phyloP scores from a whole-genome alignment of 345 rosid species.

The Boechera retrofracta region DNA sequence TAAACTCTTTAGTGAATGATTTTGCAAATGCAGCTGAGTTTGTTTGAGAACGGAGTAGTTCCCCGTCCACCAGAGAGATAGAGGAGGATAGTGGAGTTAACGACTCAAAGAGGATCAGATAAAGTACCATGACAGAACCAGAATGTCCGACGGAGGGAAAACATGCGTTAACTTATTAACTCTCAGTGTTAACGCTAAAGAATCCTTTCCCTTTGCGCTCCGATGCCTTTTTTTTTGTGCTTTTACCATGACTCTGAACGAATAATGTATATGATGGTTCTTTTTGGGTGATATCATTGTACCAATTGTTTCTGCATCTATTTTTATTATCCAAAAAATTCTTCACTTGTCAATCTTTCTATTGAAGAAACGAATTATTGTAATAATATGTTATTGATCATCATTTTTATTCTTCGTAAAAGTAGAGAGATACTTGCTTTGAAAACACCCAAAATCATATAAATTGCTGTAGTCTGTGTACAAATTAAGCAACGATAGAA shows the following conservation, averaged over 20 bases:
- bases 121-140: conserved; percentile 64
- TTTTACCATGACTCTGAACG: no score
- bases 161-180: conserved; percentile 38
- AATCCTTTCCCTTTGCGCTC: no score
- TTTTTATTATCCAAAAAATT: neutral
- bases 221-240: no score
- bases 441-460: conserved; percentile 25
- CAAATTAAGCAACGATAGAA: conserved; percentile 8
- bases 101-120: conserved; percentile 81
- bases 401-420: neutral
- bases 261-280: no score
- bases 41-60: conserved; percentile 87
- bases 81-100: conserved; percentile 76
- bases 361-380: neutral
- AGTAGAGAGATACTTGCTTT: neutral
- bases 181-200: no score
- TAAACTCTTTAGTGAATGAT: conserved; percentile 1
- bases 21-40: conserved; percentile 71
- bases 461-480: conserved; percentile 32
- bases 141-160: conserved; percentile 81
- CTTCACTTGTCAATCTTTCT: neutral
- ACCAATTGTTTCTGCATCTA: neutral
- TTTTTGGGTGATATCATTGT: neutral
- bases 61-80: conserved; percentile 93
- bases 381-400: neutral